These are phyloP conservation scores for Penicillium macrosclerotiorum DNA, from an alignment of 495 filamentous ascomycete species.

Conservation along the genomic window DNA sequence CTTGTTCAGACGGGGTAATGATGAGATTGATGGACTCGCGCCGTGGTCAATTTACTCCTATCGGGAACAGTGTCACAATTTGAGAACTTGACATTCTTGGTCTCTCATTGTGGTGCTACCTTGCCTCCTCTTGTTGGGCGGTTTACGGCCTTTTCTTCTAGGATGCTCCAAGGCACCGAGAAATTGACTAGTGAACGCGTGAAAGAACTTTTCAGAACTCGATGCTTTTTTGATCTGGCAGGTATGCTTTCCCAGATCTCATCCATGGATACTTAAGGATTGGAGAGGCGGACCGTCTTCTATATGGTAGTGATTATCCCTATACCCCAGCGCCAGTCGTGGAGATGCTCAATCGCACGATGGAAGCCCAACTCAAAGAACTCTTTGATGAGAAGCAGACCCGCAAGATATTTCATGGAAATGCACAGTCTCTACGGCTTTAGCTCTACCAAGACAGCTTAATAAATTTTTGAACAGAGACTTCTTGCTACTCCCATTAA, in stretches of 20 bases:
- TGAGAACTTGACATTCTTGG: constrained; percentile 2
- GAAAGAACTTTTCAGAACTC: too few species aligned
- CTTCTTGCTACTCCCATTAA: too few species aligned
- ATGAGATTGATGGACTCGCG: too few species aligned
- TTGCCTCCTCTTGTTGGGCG: constrained; percentile 3
- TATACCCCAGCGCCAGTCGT: neutral
- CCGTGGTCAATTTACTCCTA: constrained; percentile 4
- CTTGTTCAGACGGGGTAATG: too few species aligned
- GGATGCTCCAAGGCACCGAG: neutral
- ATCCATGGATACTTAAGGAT: constrained; percentile 1
- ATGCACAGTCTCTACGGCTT: neutral
- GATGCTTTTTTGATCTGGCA: neutral
- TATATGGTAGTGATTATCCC: constrained; percentile 4
- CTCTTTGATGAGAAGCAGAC: neutral
- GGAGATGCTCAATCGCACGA: neutral
- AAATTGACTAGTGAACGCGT: constrained; percentile 1
- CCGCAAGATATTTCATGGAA: neutral
- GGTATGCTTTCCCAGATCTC: neutral
- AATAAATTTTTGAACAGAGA: too few species aligned
- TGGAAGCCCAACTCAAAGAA: neutral
- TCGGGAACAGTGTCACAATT: neutral
- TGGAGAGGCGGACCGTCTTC: neutral
- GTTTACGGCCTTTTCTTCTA: neutral
- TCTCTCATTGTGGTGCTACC: constrained; percentile 1
- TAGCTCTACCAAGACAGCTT: too few species aligned